Evolutionary conservation across 2,329 filamentous ascomycete species (phyloP).

Genomic region (Calonectria pseudoturangicola): DNA sequence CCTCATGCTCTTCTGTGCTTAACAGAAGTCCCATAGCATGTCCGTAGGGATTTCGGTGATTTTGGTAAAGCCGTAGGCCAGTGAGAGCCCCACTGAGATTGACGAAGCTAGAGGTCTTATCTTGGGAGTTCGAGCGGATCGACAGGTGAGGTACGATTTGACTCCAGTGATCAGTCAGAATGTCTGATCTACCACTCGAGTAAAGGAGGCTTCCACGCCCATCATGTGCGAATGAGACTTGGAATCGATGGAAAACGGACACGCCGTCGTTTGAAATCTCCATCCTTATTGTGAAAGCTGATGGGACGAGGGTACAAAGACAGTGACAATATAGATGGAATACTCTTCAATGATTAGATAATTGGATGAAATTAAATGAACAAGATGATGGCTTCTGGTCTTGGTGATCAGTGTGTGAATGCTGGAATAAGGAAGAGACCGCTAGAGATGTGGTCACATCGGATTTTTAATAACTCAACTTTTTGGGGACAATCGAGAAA

Average conservation of each 20-base stretch:
- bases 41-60: neutral
- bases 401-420: conserved; percentile 6
- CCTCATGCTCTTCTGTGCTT: neutral
- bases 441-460: conserved; percentile 1
- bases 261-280: conserved; percentile 17
- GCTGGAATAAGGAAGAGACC: neutral
- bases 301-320: neutral
- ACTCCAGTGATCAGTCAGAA: conserved; percentile 2
- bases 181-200: neutral
- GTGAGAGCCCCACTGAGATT: neutral
- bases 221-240: conserved; percentile 1
- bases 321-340: too few species aligned
- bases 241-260: conserved; percentile 15
- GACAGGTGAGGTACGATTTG: neutral
- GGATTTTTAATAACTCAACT: neutral
- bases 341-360: neutral
- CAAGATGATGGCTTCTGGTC: neutral
- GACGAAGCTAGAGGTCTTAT: neutral
- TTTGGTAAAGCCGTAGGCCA: conserved; percentile 1
- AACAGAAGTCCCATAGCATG: neutral
- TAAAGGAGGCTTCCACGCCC: neutral
- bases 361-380: neutral
- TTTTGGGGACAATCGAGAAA: neutral
- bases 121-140: neutral
- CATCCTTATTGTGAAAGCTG: neutral